phyloP scores from a whole-genome alignment of 257 asterid genomes.

The Rauvolfia tetraphylla region DNA sequence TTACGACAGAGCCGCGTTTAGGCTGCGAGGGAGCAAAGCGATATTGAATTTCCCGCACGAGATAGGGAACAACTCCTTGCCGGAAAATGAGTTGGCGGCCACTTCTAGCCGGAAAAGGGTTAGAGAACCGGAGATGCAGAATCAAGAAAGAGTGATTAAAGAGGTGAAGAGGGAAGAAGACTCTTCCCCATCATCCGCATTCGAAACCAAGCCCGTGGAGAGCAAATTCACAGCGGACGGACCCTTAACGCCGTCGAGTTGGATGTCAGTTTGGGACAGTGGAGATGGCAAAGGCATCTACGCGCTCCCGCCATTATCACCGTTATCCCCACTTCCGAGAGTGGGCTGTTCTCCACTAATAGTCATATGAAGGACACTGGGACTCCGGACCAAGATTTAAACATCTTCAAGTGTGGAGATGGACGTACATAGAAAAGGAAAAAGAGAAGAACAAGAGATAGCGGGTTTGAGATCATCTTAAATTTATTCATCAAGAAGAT shows the following conservation, averaged over 20 bases:
- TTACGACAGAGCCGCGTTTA: slow-evolving; percentile 43
- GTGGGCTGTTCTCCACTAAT: slow-evolving; percentile 35
- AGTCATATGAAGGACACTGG: slow-evolving; percentile 21
- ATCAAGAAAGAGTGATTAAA: slow-evolving; percentile 29
- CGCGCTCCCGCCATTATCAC: slow-evolving; percentile 76
- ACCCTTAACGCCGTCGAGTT: slow-evolving; percentile 82
- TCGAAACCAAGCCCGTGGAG: slow-evolving; percentile 3
- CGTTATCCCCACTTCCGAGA: slow-evolving; percentile 48
- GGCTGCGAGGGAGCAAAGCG: slow-evolving; percentile 43
- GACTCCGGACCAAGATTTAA: neutral
- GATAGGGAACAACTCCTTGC: slow-evolving; percentile 30
- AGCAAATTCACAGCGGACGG: slow-evolving; percentile 28
- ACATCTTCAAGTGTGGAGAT: too few relatives aligned
- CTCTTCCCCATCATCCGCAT: neutral
- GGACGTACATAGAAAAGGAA: too few relatives aligned
- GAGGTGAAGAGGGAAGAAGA: slow-evolving; percentile 40
- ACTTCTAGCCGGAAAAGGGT: slow-evolving; percentile 42
- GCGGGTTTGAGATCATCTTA: too few relatives aligned
- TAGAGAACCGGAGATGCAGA: slow-evolving; percentile 29
- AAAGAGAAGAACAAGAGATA: too few relatives aligned
- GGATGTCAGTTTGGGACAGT: slow-evolving; percentile 81
- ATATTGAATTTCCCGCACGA: slow-evolving; percentile 66
- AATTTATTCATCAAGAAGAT: too few relatives aligned
- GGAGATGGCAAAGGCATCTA: slow-evolving; percentile 75
- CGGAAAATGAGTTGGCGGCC: slow-evolving; percentile 22